These are phyloP conservation scores for Cyclanthera cordifolia DNA, from an alignment of 306 rosid species.

Conservation along the genomic window DNA sequence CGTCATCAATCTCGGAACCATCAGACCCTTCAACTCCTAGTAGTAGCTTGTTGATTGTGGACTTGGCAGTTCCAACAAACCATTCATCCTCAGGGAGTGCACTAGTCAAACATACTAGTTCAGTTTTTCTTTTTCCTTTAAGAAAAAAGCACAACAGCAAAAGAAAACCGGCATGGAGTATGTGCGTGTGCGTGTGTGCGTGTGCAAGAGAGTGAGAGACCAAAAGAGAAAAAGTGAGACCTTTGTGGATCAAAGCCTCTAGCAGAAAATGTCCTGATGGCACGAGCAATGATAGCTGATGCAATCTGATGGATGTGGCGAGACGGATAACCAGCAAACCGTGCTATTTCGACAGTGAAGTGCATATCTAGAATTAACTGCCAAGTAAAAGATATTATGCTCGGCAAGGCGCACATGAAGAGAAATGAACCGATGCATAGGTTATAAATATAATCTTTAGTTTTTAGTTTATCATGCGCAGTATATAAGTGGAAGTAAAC, in stretches of 20 bases:
- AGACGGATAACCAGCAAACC: constrained; percentile 84
- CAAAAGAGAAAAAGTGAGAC: constrained; percentile 26
- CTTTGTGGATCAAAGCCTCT: constrained; percentile 72
- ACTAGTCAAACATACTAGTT: constrained; percentile 26
- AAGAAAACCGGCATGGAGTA: not conserved
- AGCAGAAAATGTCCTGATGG: constrained; percentile 75
- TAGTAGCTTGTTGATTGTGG: constrained; percentile 64
- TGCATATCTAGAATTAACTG: constrained; percentile 98
- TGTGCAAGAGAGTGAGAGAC: constrained; percentile 6
- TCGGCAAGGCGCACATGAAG: not conserved
- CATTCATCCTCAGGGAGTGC: constrained; percentile 92
- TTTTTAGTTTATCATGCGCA: not conserved
- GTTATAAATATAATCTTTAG: not conserved
- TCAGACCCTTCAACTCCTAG: constrained; percentile 69
- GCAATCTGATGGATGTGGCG: constrained; percentile 81
- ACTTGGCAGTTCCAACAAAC: constrained; percentile 87
- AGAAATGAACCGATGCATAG: not conserved
- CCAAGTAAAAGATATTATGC: constrained; percentile 12
- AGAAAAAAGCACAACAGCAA: not conserved
- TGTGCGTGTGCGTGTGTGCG: not conserved
- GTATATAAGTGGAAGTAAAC: not conserved
- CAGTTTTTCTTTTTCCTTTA: not conserved
- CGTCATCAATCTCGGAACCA: constrained; percentile 60
- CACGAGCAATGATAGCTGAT: constrained; percentile 83
- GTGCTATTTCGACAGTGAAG: constrained; percentile 91